Evolutionary conservation across 257 asterid genomes (phyloP).

Genomic region (Solanum ossicruentum): DNA sequence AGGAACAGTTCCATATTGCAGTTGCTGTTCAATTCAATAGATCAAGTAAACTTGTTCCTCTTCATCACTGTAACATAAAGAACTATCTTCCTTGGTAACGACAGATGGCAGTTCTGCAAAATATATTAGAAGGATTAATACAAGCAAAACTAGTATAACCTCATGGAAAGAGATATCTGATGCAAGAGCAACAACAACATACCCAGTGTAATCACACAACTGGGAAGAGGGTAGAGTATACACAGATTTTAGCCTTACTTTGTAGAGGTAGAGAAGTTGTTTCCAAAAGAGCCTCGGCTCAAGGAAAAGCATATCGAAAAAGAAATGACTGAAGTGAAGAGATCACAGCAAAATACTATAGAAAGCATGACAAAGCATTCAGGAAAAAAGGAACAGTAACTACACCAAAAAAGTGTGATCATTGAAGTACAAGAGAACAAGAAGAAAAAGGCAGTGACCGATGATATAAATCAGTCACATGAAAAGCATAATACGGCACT

Average conservation of each 20-base stretch:
- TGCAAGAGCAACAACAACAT: not conserved
- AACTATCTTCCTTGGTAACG: not conserved
- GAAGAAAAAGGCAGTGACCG: not conserved
- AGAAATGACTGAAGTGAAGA: not conserved
- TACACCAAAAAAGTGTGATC: not conserved
- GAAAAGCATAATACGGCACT: not conserved
- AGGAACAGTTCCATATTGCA: conserved; percentile 15
- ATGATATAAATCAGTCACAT: not conserved
- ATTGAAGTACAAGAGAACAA: not conserved
- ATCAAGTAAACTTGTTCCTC: conserved; percentile 1
- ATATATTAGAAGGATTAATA: not conserved
- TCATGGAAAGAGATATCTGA: not conserved
- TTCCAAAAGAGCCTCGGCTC: not conserved
- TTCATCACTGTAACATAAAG: not conserved
- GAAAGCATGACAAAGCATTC: not conserved
- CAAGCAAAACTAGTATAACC: not conserved
- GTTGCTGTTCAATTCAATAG: not conserved
- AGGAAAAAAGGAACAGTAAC: not conserved
- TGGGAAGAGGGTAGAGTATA: not conserved
- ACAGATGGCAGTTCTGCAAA: not conserved
- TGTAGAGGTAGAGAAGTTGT: not conserved
- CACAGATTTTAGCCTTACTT: not conserved
- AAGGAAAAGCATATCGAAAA: not conserved
- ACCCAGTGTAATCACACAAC: not conserved
- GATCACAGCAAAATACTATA: not conserved